A percentile compares a stretch with the other conserved stretches of the same genome.
phyloP scores from a whole-genome alignment of 768 basidiomycete species.

The Psilocybe sp. region DNA sequence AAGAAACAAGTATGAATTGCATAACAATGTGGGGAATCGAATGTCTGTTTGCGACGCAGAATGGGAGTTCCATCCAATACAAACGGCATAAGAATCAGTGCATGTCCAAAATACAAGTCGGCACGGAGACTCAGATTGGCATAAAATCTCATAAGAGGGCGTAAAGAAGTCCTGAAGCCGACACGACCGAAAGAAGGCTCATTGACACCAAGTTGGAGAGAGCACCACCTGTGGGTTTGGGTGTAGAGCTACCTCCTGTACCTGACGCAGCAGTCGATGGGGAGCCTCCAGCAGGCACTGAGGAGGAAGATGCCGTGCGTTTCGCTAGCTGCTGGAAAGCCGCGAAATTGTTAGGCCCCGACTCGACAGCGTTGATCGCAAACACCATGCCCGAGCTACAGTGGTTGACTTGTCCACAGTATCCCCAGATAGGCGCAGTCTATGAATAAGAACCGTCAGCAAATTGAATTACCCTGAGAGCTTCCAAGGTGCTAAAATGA shows the following conservation, averaged over 20 bases:
- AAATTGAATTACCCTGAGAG: neutral
- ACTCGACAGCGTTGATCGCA: constrained; percentile 52
- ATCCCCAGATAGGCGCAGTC: constrained; percentile 57
- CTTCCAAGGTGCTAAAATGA: neutral
- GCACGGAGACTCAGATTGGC: no score
- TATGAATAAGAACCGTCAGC: constrained; percentile 2
- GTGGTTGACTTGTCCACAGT: constrained; percentile 52
- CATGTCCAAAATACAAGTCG: no score
- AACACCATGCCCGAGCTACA: constrained; percentile 65
- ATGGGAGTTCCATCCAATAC: no score
- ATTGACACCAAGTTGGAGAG: neutral
- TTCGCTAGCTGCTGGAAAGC: constrained; percentile 41
- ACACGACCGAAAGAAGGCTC: neutral
- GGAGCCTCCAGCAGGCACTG: neutral
- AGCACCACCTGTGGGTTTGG: neutral
- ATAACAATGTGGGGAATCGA: no score
- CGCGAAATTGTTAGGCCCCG: constrained; percentile 47
- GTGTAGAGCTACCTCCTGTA: neutral
- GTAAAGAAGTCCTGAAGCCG: neutral
- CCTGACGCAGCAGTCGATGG: constrained; percentile 3
- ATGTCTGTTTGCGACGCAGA: no score
- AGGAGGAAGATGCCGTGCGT: constrained; percentile 14
- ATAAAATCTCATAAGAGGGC: no score
- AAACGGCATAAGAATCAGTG: no score
- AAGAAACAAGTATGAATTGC: no score